A percentile compares a stretch with the other conserved stretches of the same genome.
Conservation (phyloP, 2,329 filamentous ascomycete genomes). For the Clonostachys solani region DNA sequence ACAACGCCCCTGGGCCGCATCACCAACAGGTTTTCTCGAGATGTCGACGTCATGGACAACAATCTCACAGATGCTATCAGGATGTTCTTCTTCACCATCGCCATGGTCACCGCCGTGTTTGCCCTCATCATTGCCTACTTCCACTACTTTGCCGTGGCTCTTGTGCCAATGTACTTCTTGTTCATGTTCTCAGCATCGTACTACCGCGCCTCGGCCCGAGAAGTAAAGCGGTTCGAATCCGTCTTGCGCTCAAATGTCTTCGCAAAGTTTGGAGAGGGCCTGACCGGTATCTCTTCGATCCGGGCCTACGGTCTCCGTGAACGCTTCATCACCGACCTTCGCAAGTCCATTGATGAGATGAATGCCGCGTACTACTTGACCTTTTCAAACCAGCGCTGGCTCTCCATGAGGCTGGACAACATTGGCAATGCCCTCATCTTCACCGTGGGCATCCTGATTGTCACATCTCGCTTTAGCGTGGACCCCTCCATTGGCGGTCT, state of each 20-base stretch:
- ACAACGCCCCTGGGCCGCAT: constrained; percentile 93
- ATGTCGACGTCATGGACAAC: constrained; percentile 97
- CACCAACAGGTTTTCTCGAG: constrained; percentile 92
- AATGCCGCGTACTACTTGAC: constrained; percentile 92
- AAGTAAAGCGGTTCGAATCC: constrained; percentile 91
- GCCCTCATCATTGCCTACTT: constrained; percentile 92
- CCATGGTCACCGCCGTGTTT: constrained; percentile 79
- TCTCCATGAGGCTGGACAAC: constrained; percentile 77
- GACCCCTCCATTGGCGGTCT: constrained; percentile 81
- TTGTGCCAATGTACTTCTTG: constrained; percentile 63
- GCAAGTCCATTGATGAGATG: constrained; percentile 81
- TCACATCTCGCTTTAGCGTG: constrained; percentile 84
- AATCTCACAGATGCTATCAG: constrained; percentile 83
- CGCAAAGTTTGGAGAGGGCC: constrained; percentile 84
- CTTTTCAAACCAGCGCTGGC: constrained; percentile 93
- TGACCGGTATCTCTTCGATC: constrained; percentile 80
- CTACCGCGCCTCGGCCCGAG: constrained; percentile 85
- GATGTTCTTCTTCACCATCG: constrained; percentile 86
- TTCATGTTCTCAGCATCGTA: constrained; percentile 83
- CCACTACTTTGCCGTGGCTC: constrained; percentile 71
- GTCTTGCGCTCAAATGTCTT: constrained; percentile 85
- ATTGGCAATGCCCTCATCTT: constrained; percentile 86
- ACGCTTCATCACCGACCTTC: constrained; percentile 68
- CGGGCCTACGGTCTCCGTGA: constrained; percentile 81
- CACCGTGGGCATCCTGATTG: constrained; percentile 82